These are phyloP conservation scores for Rhodamnia rubescens DNA, from an alignment of 345 rosid species.

Conservation along the genomic window DNA sequence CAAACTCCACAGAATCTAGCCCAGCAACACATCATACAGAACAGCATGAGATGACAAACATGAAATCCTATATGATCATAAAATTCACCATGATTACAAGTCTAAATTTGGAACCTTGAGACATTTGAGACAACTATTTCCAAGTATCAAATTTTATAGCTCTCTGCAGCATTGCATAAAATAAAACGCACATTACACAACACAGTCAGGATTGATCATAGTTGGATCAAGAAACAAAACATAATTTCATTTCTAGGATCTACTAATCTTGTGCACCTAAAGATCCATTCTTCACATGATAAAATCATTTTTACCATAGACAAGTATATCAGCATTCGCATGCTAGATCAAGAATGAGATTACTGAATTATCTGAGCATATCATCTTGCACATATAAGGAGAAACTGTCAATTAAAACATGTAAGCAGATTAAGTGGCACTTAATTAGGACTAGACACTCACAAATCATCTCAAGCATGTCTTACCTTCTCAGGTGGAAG, in stretches of 20 bases:
- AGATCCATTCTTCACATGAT: background rate
- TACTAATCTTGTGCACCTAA: background rate
- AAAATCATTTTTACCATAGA: background rate
- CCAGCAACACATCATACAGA: background rate
- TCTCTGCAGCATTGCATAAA: background rate
- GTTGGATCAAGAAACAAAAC: background rate
- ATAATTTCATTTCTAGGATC: background rate
- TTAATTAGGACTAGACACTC: background rate
- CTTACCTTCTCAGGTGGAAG: constrained; percentile 94
- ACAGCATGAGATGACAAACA: background rate
- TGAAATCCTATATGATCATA: background rate
- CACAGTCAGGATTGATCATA: background rate
- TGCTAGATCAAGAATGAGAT: background rate
- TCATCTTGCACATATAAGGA: background rate
- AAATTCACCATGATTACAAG: background rate
- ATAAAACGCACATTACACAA: background rate
- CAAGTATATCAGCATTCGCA: background rate
- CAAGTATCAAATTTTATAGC: background rate
- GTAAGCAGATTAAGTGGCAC: background rate
- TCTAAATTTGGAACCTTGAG: background rate
- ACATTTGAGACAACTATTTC: background rate
- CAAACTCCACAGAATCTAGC: background rate
- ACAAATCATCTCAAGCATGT: background rate
- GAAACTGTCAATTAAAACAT: background rate
- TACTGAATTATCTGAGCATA: background rate